Evolutionary conservation across 768 basidiomycete genomes (phyloP), one percentile per base, ranked within the genome.

Genomic region (Erythrobasidium yunnanense): DNA sequence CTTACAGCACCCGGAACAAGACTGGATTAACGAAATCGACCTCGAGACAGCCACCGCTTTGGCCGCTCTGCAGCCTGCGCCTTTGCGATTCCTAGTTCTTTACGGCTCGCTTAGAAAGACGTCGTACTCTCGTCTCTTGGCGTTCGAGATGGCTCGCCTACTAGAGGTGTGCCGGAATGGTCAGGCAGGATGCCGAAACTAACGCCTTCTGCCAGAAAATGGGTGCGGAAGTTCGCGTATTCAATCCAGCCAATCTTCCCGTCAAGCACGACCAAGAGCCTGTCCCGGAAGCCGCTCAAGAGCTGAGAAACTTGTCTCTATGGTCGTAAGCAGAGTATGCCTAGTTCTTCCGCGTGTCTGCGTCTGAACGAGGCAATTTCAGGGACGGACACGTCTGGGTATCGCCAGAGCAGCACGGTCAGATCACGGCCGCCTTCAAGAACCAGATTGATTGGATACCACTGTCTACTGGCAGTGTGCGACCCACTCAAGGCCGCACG

Each of bases 371-470:
- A n/a, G 55, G 33, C 58, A 72, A 49, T 74, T 75, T 68, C 29
- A n/a, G 66, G 33, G 49, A 58, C 25, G 68, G 65, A 1, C 65
- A 66, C 23, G 65, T 66, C 6, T 62, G 57, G 55, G 66, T 55
- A 32, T 25, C 29, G 35, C 53, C 45, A 20, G 55, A 33, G 46
- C 66, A 77, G 60, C 76, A 77, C 42, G 76, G 76, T 0, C 74
- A 73, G 3, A 72, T 77, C 46, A 77, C 76, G 2, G 76, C 73
- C 0, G 74, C 75, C 2, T 70, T 76, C 57, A 76, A 77, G 73
- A 77, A 73, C 33, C 77, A 77, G 66, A 75, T 77, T 55, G 77
- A 77, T 60, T 77, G 77, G 76, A 76, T 77, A 45, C 77, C 77
- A 2, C 66, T 77, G 6, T 69, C 70, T 0, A 70, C 70, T 0